Evolutionary conservation across 164 flowering plant species (phyloP).

Genomic region (Nymphaea thermarum): DNA sequence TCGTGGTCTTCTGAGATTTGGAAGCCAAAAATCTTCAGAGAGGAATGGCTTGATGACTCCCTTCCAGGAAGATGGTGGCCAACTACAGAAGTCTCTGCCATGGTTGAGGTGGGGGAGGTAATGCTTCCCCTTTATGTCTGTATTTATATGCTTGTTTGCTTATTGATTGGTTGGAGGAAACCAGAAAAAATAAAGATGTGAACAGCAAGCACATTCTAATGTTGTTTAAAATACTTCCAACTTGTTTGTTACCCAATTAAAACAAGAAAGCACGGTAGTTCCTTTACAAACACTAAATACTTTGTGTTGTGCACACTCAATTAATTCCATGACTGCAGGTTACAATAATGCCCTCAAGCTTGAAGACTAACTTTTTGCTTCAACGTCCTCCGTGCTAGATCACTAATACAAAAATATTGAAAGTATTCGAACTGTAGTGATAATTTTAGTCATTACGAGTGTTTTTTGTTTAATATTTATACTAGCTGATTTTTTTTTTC

Average conservation of each 20-base stretch:
- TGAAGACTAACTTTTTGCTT: too few relatives aligned
- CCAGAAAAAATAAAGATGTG: not conserved
- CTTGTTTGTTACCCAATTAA: not conserved
- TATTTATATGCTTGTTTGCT: not conserved
- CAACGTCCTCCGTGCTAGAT: too few relatives aligned
- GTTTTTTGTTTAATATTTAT: too few relatives aligned
- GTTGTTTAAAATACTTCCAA: not conserved
- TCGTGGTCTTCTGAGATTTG: slow-evolving; percentile 45
- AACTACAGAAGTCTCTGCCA: not conserved
- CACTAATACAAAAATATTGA: too few relatives aligned
- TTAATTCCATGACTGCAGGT: too few relatives aligned
- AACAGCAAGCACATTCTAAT: not conserved
- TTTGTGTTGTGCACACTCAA: not conserved
- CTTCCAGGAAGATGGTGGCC: not conserved
- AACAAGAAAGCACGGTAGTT: not conserved
- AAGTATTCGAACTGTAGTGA: too few relatives aligned
- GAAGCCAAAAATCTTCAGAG: slow-evolving; percentile 77
- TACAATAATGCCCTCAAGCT: too few relatives aligned
- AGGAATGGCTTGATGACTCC: not conserved
- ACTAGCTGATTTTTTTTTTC: too few relatives aligned
- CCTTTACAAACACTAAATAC: not conserved
- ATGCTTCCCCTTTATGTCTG: not conserved
- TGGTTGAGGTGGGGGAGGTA: not conserved
- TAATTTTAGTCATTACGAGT: too few relatives aligned
- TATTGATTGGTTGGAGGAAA: not conserved